Conservation (phyloP, 2,329 filamentous ascomycete genomes). For the Pyrenochaeta sp. region DNA sequence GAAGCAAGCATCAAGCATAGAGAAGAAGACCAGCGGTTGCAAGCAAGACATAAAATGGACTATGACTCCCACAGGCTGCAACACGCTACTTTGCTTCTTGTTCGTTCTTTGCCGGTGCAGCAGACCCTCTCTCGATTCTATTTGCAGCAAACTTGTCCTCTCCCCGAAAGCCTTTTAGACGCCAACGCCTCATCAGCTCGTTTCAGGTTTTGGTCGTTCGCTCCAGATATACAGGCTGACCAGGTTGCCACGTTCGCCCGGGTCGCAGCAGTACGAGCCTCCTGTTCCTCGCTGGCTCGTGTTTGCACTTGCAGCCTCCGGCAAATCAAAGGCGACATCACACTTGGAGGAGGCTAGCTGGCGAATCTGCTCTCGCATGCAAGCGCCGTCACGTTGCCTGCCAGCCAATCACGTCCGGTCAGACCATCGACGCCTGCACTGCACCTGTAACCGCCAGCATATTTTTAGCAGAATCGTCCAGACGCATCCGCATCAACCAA, state of each 20-base stretch:
- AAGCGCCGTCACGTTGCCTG: conserved; percentile 44
- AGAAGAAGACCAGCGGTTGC: conserved; percentile 46
- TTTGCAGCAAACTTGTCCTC: conserved; percentile 28
- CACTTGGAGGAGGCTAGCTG: conserved; percentile 25
- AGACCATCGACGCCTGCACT: conserved; percentile 25
- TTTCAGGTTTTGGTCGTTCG: conserved; percentile 32
- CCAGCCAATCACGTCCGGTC: conserved; percentile 29
- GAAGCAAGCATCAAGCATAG: conserved; percentile 33
- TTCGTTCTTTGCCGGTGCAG: too few species aligned
- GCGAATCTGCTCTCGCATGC: conserved; percentile 47
- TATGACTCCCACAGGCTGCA: conserved; percentile 36
- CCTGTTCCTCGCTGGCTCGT: conserved; percentile 21
- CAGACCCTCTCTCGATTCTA: conserved; percentile 29
- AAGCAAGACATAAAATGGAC: conserved; percentile 45
- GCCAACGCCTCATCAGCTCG: conserved; percentile 37
- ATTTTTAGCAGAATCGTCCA: conserved; percentile 39
- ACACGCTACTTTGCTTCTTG: conserved; percentile 32
- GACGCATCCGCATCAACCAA: conserved; percentile 36
- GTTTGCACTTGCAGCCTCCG: conserved; percentile 34
- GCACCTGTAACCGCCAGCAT: conserved; percentile 25
- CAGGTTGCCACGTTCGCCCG: conserved; percentile 33
- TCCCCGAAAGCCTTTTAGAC: conserved; percentile 18
- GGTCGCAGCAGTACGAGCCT: conserved; percentile 25
- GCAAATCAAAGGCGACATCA: conserved; percentile 35
- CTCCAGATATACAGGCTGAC: conserved; percentile 31